Base-by-base conservation (phyloP, 2,329 filamentous ascomycete species). In the Fusarium sp. region DNA sequence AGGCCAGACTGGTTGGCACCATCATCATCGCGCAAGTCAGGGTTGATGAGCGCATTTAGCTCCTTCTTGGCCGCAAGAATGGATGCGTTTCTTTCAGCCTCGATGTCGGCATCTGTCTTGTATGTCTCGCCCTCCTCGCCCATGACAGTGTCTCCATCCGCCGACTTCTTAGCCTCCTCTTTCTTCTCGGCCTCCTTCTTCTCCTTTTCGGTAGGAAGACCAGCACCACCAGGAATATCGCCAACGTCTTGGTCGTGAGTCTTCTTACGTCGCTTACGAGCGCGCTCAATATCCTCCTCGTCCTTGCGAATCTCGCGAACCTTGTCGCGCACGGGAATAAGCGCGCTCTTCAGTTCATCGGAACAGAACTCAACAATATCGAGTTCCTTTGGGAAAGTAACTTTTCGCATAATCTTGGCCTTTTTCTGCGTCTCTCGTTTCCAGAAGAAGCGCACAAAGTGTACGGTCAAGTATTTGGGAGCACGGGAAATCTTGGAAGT, bases 361-460 rank as follows among this genome's bases (percentile, higher is more conserved):
- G 94, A 95, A 80, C 96, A 99, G 80, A 97, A 97, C 77, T 99
- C 96, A 23, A 97, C 90, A 38, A 93, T 89, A 75, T 99, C 96
- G 34, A 99, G 84, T 80, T 99, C 96, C 51, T 92, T 90, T 8
- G 95, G 95, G 78, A 99, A 99, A 0, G 93, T 95, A 59, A 99
- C 96, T 82, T 98, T 99, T 78, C 94, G 92, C 92, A 99, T 95
- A 74, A 99, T 99, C 86, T 99, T 99, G 71, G 95, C 94, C 85
- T 99, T 99, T 84, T 98, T 98, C 80, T 97, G 91, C 5, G 93
- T 94, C 72, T 97, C 93, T 46, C 91, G 89, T 77, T 97, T 95
- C 96, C 96, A 99, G 83, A 95, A 97, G 83, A 99, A 99, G 69
- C 96, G 93, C 58, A 99, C 92, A 78, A 99, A 97, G 80, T 99